Percentiles rank a stretch among this genome's conserved stretches.
phyloP scores from a whole-genome alignment of 441 rosid genomes.

The Gossypium schwendimanii region DNA sequence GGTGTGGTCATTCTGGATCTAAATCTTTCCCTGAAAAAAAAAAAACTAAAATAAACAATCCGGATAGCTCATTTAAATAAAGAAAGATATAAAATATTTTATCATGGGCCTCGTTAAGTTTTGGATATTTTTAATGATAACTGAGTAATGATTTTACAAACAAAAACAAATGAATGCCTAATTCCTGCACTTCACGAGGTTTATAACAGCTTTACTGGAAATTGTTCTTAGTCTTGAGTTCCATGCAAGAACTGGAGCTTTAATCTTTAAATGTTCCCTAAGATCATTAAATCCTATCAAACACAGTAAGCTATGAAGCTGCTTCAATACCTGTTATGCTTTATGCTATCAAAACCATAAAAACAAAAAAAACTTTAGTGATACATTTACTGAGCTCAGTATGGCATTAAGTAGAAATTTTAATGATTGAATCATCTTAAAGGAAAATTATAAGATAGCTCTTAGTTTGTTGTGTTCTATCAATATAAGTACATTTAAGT shows the following conservation, averaged over 20 bases:
- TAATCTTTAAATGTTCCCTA: neutral
- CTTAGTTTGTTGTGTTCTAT: conserved; percentile 5
- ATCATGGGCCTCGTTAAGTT: neutral
- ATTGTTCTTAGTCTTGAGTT: neutral
- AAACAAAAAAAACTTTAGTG: neutral
- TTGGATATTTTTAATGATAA: neutral
- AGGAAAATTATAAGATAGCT: neutral
- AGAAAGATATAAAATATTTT: neutral
- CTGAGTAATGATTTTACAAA: neutral
- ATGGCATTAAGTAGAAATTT: neutral
- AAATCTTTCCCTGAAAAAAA: neutral
- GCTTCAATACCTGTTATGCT: neutral
- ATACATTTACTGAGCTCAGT: neutral
- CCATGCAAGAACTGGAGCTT: neutral
- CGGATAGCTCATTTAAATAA: neutral
- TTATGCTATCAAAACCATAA: neutral
- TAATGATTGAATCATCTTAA: neutral
- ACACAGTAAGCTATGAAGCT: neutral
- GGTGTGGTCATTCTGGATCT: neutral
- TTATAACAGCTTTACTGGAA: neutral
- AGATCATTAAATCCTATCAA: neutral
- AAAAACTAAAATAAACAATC: neutral
- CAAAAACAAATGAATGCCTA: neutral
- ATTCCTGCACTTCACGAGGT: neutral
- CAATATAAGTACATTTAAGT: neutral